Conservation (phyloP, 371 early-diverging fungal genomes). For the Mucor indicus region DNA sequence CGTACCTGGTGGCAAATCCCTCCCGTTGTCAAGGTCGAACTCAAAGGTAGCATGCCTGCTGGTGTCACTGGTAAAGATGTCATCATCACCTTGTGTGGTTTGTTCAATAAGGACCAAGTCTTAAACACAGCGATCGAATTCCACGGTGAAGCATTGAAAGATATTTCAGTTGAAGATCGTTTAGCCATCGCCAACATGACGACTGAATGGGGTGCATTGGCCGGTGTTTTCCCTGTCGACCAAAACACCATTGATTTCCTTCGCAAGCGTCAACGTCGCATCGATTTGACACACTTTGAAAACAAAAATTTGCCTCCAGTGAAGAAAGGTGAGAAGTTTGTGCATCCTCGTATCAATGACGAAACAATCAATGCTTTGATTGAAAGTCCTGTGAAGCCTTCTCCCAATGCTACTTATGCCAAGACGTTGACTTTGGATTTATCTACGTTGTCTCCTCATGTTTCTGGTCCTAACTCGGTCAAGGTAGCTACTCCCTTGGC, state of each 20-base stretch:
- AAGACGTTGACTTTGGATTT: constrained; percentile 89
- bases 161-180: constrained; percentile 82
- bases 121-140: constrained; percentile 95
- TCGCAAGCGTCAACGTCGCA: constrained; percentile 58
- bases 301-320: constrained; percentile 44
- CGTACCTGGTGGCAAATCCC: constrained; percentile 98
- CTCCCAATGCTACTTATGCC: constrained; percentile 73
- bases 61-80: constrained; percentile 96
- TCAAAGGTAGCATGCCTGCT: constrained; percentile 66
- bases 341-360: constrained; percentile 74
- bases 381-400: constrained; percentile 56
- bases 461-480: constrained; percentile 94
- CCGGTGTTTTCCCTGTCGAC: constrained; percentile 94
- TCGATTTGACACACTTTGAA: constrained; percentile 52
- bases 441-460: constrained; percentile 78
- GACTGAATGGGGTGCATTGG: constrained; percentile 98
- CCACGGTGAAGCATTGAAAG: constrained; percentile 68
- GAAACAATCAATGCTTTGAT: constrained; percentile 55
- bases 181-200: constrained; percentile 97
- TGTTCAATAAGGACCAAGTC: constrained; percentile 86
- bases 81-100: constrained; percentile 87
- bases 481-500: constrained; percentile 81
- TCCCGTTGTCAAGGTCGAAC: constrained; percentile 84
- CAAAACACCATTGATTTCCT: constrained; percentile 71
- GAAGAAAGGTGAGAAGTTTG: constrained; percentile 40